Evolutionary conservation across 1,139 yeast genomes (phyloP), one percentile per base, ranked within the genome.

Genomic region (Schwanniomyces etchellsii): DNA sequence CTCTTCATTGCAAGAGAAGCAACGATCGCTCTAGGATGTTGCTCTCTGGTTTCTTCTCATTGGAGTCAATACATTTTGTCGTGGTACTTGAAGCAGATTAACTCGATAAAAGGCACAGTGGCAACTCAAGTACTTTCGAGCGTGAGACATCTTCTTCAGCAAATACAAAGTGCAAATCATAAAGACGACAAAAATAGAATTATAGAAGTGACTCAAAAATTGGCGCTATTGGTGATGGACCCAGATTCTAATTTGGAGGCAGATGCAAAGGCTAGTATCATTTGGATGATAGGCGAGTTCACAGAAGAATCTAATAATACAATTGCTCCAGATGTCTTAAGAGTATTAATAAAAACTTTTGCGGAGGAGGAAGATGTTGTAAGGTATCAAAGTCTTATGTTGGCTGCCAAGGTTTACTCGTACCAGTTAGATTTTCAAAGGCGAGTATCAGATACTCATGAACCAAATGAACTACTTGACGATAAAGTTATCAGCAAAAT

Each of bases 211-310:
- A 60, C 64, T 3, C 57, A 57, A 32, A 56, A 53, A 28, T 49
- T 73, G 7, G 60, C 74, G 2, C 35, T 48, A 22, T 49, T 62
- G 3, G 46, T 65, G 30, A 36, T 39, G 3, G 57, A 55, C 31
- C 42, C 43, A 3, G 39, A 39, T 11, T 26, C 59, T 3, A 46
- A 49, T 2, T 44, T 69, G 18, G 67, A 58, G 18, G 50, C 60
- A 14, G 65, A 67, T 12, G 95, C 97, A 0, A 75, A 79, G 40
- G 88, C 95, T 2, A 82, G 93, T 34, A 78, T 88, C 14, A 70
- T 91, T 12, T 93, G 97, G 97, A 69, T 89, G 9, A 74, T 91
- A 27, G 96, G 97, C 2, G 97, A 91, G 48, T 81, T 83, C 47
- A 57, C 72, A 0, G 62, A 55, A 26, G 48, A 53, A n/a, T 53